Conservation (phyloP, 2,329 filamentous ascomycete species). For the Blastomyces emzantsi region DNA sequence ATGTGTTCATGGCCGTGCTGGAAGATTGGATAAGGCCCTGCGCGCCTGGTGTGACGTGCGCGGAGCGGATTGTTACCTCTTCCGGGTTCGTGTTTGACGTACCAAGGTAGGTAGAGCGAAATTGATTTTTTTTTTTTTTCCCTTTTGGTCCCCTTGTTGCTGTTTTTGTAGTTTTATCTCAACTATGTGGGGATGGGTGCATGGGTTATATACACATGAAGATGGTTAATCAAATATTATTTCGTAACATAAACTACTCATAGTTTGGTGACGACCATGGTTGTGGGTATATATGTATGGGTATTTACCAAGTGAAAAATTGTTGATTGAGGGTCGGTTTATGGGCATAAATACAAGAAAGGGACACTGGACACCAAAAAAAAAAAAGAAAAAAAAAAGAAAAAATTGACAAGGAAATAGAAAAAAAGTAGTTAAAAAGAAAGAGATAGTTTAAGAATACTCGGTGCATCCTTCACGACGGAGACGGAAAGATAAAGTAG, state of each 20-base stretch:
- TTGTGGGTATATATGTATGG: too few relatives aligned
- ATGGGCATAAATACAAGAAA: slow-evolving; percentile 2
- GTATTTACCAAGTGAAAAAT: neutral
- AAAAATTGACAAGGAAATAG: neutral
- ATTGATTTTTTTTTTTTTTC: neutral
- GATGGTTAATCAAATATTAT: too few relatives aligned
- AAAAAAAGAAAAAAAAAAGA: neutral
- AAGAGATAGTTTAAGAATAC: neutral
- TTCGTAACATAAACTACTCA: too few relatives aligned
- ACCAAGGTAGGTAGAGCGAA: neutral
- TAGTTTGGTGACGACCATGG: too few relatives aligned
- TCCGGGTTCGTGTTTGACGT: slow-evolving; percentile 28
- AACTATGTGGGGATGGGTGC: too few relatives aligned
- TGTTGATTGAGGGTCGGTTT: neutral
- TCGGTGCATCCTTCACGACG: neutral
- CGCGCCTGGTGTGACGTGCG: slow-evolving; percentile 32
- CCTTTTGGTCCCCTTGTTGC: too few relatives aligned
- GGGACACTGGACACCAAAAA: neutral
- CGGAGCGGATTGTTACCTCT: slow-evolving; percentile 29
- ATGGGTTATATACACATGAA: too few relatives aligned
- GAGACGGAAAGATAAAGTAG: neutral
- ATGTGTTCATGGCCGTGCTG: slow-evolving; percentile 29
- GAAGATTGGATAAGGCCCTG: slow-evolving; percentile 33
- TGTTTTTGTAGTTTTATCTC: neutral
- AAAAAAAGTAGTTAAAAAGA: neutral